Base-by-base conservation (phyloP, 1,139 yeast species). In the Pichia sp. region DNA sequence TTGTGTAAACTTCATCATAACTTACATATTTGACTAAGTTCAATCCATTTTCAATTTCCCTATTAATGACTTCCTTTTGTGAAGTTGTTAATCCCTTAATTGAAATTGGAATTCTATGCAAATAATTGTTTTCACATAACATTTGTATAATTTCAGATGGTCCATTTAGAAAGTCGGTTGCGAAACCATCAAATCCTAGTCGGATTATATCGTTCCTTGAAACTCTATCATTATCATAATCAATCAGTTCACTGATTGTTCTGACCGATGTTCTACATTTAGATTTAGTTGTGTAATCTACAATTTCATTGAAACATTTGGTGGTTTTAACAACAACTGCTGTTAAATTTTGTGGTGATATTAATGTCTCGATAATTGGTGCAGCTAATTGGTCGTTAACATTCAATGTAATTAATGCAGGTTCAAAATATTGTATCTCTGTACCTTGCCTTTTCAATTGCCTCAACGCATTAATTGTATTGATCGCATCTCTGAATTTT, bases 141-240 rank as follows among this genome's bases (percentile, higher is more conserved):
- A 86, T 87, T 47, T 75, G 72, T 43, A 88, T 62, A 1, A 92
- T 95, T n/a, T 77, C 76, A 11, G 66, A 62, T 1, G 96, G 96
- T 0, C 96, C 98, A 1, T 68, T 67, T 1, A 92, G 60, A 53
- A 79, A 79, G 58, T 92, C 97, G 1, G 79, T 67, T 35, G 89
- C 59, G 58, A 77, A 86, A 0, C 96, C 94, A 52, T 86, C 96
- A 63, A 92, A 87, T 0, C 96, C 96, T 26, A 68, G 63, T 1
- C 56, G 42, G 34, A 56, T 59, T 6, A 89, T 57, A 39, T 68
- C 63, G 9, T 68, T 72, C 9, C 52, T 53, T 0, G 72, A 47
- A 20, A 71, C 48, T 23, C 46, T 40, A 26, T 50, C 49, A 6
- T 67, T 67, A 2, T 63, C 65, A 4, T 53, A 47, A 20, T 65